A percentile compares a stretch with the other conserved stretches of the same genome.
Evolutionary conservation across 2,329 filamentous ascomycete species (phyloP).

Genomic region (Rosellinia necatrix): DNA sequence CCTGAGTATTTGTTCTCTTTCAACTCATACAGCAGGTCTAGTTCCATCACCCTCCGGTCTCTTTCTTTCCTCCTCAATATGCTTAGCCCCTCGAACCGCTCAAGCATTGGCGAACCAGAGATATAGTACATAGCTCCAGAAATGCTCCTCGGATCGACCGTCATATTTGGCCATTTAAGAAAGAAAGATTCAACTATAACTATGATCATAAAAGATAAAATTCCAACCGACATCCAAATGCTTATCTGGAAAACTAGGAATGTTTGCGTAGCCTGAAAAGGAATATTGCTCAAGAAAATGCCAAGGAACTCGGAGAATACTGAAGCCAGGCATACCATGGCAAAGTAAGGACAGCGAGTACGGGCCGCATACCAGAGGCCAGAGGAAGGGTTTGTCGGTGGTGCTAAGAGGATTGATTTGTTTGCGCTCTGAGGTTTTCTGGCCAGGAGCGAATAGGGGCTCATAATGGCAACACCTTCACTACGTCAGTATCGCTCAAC

Average conservation of each 20-base stretch:
- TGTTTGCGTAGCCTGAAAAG: conserved; percentile 44
- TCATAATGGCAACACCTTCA: conserved; percentile 43
- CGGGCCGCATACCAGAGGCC: conserved; percentile 12
- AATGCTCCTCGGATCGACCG: conserved; percentile 44
- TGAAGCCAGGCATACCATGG: conserved; percentile 7
- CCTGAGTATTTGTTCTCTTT: too few relatives aligned
- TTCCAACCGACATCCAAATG: conserved; percentile 41
- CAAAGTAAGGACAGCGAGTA: conserved; percentile 13
- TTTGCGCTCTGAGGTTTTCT: not conserved
- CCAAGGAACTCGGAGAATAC: conserved; percentile 24
- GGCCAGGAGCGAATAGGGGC: conserved; percentile 45
- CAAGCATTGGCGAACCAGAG: conserved; percentile 10
- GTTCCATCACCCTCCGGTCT: conserved; percentile 4
- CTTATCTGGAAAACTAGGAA: conserved; percentile 40
- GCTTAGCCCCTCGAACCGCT: conserved; percentile 14
- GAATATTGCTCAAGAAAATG: conserved; percentile 46
- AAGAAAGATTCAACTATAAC: conserved; percentile 43
- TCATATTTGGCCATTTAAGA: conserved; percentile 43
- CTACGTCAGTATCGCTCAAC: not conserved
- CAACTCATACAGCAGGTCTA: conserved; percentile 14
- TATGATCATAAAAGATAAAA: conserved; percentile 45
- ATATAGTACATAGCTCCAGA: conserved; percentile 45
- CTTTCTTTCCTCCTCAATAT: conserved; percentile 14
- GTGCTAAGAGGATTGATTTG: conserved; percentile 8
- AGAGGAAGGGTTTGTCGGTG: conserved; percentile 22